Evolutionary conservation across 495 filamentous ascomycete genomes (phyloP).

Genomic region (Articulospora tetracladia): DNA sequence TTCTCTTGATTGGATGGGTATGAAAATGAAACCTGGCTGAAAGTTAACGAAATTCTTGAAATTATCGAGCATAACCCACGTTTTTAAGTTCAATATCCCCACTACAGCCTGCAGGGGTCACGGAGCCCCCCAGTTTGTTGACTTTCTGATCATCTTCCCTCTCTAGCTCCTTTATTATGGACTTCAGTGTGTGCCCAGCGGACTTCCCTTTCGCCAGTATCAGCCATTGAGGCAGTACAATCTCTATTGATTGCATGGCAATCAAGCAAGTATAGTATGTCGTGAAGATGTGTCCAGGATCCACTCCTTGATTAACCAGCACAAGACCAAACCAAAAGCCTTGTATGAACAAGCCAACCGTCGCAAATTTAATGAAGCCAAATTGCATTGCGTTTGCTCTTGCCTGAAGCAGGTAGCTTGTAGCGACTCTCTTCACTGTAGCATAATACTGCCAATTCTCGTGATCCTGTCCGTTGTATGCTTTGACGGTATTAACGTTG

Average conservation of each 20-base stretch:
- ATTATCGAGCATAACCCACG: slow-evolving; percentile 35
- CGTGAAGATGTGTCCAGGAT: slow-evolving; percentile 70
- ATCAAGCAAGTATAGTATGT: slow-evolving; percentile 81
- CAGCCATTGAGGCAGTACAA: slow-evolving; percentile 69
- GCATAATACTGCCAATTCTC: slow-evolving; percentile 63
- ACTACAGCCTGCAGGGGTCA: slow-evolving; percentile 38
- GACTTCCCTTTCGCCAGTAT: slow-evolving; percentile 75
- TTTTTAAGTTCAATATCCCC: slow-evolving; percentile 70
- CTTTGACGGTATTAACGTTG: slow-evolving; percentile 84
- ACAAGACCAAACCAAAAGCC: slow-evolving; percentile 87
- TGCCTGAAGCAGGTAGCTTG: slow-evolving; percentile 64
- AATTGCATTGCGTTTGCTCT: slow-evolving; percentile 65
- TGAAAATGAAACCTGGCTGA: slow-evolving; percentile 70
- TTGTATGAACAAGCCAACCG: slow-evolving; percentile 77
- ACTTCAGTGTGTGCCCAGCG: slow-evolving; percentile 59
- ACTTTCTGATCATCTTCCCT: slow-evolving; percentile 18
- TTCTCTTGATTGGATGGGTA: slow-evolving; percentile 74
- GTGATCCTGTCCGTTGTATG: slow-evolving; percentile 70
- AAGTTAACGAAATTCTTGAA: slow-evolving; percentile 21
- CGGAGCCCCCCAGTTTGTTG: slow-evolving; percentile 7
- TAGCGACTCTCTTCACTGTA: slow-evolving; percentile 55
- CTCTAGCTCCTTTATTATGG: slow-evolving; percentile 31
- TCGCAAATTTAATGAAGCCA: slow-evolving; percentile 67
- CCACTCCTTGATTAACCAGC: slow-evolving; percentile 50
- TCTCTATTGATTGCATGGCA: slow-evolving; percentile 69